Percentiles rank a stretch among this genome's conserved stretches.
phyloP scores from a whole-genome alignment of 2,329 filamentous ascomycete species.

The Botrytis sinoallii region DNA sequence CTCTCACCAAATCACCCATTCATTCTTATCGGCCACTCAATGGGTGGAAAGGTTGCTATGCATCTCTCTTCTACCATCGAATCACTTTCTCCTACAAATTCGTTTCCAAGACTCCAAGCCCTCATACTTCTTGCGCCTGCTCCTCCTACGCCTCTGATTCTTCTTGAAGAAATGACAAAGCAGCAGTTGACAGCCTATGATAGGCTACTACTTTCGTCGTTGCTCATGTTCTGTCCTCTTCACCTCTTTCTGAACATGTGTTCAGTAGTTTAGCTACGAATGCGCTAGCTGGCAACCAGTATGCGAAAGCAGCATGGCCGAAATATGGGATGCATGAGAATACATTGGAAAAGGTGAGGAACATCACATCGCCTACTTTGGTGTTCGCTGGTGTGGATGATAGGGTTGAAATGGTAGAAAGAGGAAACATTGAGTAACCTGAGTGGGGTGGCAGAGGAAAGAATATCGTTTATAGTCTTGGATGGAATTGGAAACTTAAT shows the following conservation, averaged over 20 bases:
- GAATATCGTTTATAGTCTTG: constrained; percentile 24
- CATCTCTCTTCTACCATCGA: background rate
- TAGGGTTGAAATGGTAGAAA: constrained; percentile 38
- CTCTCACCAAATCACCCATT: constrained; percentile 26
- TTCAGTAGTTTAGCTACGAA: constrained; percentile 29
- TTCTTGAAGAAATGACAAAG: constrained; percentile 38
- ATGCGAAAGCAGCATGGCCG: constrained; percentile 40
- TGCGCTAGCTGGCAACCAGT: constrained; percentile 35
- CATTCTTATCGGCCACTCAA: constrained; percentile 41
- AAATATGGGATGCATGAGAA: constrained; percentile 39
- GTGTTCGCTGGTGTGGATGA: constrained; percentile 38
- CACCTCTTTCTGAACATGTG: constrained; percentile 17
- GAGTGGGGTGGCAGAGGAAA: constrained; percentile 7
- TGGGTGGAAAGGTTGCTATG: constrained; percentile 41
- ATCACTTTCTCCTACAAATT: background rate
- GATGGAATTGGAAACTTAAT: constrained; percentile 24
- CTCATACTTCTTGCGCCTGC: constrained; percentile 31
- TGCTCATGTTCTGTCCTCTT: constrained; percentile 37
- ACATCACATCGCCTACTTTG: constrained; percentile 28
- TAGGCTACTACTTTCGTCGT: constrained; percentile 37
- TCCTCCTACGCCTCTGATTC: constrained; percentile 36
- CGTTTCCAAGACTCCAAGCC: constrained; percentile 28
- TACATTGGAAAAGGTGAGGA: constrained; percentile 28
- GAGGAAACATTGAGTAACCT: constrained; percentile 31
- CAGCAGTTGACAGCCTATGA: constrained; percentile 40